Base-by-base conservation (phyloP, 2,329 filamentous ascomycete species). In the Alternaria postmessia region DNA sequence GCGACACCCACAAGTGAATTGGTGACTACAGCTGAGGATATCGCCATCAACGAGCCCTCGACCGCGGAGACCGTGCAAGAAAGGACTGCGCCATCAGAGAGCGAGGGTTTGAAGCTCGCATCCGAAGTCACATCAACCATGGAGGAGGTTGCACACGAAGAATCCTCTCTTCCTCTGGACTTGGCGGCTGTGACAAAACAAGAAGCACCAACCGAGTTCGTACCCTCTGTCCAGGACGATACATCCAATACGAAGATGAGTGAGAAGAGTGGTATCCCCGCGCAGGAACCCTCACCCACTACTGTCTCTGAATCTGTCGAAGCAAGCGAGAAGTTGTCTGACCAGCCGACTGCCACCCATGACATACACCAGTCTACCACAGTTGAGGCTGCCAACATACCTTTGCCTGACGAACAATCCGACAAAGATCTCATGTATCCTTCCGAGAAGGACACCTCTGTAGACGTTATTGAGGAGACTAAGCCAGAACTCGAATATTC, bases 231-330 rank as follows among this genome's bases (percentile, higher is more conserved):
- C 12, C 51, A 28, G n/a, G 64, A 65, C 34, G 61, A 64, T 22
- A 41, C 63, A 9, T 32, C 62, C 1, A 66, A 64, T 51, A 67
- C 66, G 20, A 73, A 73, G 55, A 36, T 51, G 69, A 69, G 56
- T 26, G 58, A 44, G 36, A 67, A 64, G 57, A 70, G 59, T 26
- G 64, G 59, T 30, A 22, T 54, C 6, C 52, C 61, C n/a, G 65
- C 59, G 14, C 26, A 47, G 26, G 60, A 64, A 34, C 24, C 60
- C 28, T 48, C 55, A 39, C 48, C 51, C 36, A 28, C 42, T 11
- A 16, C 57, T 24, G 39, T 54, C 22, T 12, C 54, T 7, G 54
- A 47, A 5, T 39, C 41, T 42, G 9, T 47, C 22, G 12, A 14
- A 5, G 39, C 12, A 42, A 16, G 20, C 12, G 39, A 42, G 1